Conservation (phyloP, 495 filamentous ascomycete genomes). For the Pseudotulostoma volvatum region DNA sequence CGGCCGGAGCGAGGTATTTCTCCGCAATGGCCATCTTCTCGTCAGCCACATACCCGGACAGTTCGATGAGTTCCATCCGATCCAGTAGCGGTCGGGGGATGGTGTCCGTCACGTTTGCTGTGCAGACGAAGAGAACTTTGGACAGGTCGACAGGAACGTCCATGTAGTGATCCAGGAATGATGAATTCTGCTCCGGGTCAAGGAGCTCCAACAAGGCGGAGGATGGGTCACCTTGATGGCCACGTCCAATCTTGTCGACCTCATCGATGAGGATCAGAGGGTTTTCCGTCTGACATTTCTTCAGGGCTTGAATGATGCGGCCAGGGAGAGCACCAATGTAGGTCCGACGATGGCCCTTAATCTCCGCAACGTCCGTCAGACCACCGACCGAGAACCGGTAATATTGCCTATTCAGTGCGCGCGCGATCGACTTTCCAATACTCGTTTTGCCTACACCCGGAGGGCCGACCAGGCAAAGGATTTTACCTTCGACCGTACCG, state of each 20-base stretch:
- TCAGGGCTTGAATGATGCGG: slow-evolving; percentile 92
- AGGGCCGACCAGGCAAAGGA: slow-evolving; percentile 92
- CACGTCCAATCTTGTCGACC: slow-evolving; percentile 91
- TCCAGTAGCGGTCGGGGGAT: slow-evolving; percentile 90
- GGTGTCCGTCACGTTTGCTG: slow-evolving; percentile 96
- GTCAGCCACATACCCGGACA: slow-evolving; percentile 93
- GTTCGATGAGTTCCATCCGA: slow-evolving; percentile 94
- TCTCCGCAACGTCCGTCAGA: slow-evolving; percentile 95
- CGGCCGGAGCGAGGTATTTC: slow-evolving; percentile 76
- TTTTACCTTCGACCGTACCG: slow-evolving; percentile 96
- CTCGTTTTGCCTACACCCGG: slow-evolving; percentile 96
- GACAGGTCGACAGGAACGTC: slow-evolving; percentile 96
- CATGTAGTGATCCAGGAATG: slow-evolving; percentile 97
- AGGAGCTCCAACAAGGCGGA: slow-evolving; percentile 88
- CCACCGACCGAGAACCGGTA: slow-evolving; percentile 97
- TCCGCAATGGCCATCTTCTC: slow-evolving; percentile 99
- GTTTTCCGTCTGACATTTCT: slow-evolving; percentile 98
- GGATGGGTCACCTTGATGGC: slow-evolving; percentile 90
- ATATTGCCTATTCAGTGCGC: slow-evolving; percentile 87
- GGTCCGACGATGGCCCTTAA: slow-evolving; percentile 93
- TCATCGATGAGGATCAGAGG: slow-evolving; percentile 95
- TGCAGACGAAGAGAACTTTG: slow-evolving; percentile 97
- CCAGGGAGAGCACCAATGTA: slow-evolving; percentile 95
- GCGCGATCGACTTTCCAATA: slow-evolving; percentile 94
- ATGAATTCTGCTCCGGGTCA: slow-evolving; percentile 94